A percentile compares a stretch with the other conserved stretches of the same genome.
phyloP scores from a whole-genome alignment of 2,329 filamentous ascomycete genomes.

The Diplodia scrobiculata region DNA sequence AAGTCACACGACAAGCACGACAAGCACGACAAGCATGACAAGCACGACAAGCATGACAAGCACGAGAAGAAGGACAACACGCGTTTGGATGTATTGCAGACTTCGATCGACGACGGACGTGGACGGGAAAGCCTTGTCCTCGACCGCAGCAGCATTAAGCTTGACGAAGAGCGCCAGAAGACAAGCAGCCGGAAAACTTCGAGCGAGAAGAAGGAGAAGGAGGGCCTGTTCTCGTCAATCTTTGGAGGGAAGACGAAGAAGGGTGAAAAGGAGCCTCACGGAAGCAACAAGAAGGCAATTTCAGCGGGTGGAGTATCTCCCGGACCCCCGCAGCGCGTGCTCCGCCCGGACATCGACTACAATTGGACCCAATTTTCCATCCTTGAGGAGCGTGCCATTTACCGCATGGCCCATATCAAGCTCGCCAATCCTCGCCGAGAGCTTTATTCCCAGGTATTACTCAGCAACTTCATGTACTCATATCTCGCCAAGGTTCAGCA shows the following conservation, averaged over 20 bases:
- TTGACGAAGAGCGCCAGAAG: conserved; percentile 82
- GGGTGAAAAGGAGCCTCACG: conserved; percentile 67
- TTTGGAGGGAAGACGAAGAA: conserved; percentile 92
- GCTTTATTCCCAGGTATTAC: conserved; percentile 87
- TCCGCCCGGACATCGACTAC: conserved; percentile 89
- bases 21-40: conserved; percentile 68
- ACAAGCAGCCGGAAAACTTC: conserved; percentile 72
- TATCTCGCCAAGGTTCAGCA: conserved; percentile 98
- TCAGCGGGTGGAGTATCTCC: conserved; percentile 75
- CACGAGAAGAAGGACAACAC: conserved; percentile 74
- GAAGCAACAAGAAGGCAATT: conserved; percentile 69
- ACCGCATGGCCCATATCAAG: conserved; percentile 98
- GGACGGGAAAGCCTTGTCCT: conserved; percentile 82
- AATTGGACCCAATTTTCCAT: conserved; percentile 95
- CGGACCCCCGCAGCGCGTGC: conserved; percentile 67
- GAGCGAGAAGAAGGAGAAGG: conserved; percentile 80
- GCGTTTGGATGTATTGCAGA: conserved; percentile 82
- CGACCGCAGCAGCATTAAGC: conserved; percentile 73
- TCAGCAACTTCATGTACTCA: conserved; percentile 99
- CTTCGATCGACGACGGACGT: conserved; percentile 71
- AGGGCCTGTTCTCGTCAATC: conserved; percentile 88
- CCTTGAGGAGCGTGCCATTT: conserved; percentile 92
- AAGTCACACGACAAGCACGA: conserved; percentile 43
- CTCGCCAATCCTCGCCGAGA: conserved; percentile 93
- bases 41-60: conserved; percentile 48